Conservation (phyloP, 305 asterid species). For the Fraxinus platypoda region DNA sequence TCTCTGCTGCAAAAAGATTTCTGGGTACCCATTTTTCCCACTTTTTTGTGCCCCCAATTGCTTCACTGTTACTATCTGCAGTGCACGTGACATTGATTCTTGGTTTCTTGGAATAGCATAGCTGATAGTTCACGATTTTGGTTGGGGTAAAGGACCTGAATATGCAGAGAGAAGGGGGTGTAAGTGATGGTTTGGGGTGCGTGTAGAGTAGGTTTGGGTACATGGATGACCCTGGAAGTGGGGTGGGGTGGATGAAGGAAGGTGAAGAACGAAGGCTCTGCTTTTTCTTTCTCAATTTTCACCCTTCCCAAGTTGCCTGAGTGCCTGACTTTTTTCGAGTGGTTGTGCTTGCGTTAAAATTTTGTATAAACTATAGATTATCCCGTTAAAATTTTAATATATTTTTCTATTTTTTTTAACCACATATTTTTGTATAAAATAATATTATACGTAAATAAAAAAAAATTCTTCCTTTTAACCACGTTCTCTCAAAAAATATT, state of each 20-base stretch:
- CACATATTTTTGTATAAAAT: too few species aligned
- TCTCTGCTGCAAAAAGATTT: slow-evolving; percentile 70
- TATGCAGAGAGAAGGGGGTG: slow-evolving; percentile 21
- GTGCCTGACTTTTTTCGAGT: background rate
- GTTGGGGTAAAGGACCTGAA: slow-evolving; percentile 19
- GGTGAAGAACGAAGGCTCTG: slow-evolving; percentile 16
- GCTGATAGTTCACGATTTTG: slow-evolving; percentile 22
- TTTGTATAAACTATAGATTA: background rate
- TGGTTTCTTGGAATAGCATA: slow-evolving; percentile 27
- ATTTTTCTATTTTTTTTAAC: too few species aligned
- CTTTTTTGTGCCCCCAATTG: slow-evolving; percentile 33
- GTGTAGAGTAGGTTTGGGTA: slow-evolving; percentile 42
- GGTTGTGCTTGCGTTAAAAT: background rate
- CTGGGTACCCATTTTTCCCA: slow-evolving; percentile 91
- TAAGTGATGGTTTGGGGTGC: slow-evolving; percentile 27
- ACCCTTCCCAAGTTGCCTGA: background rate
- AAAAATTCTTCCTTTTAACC: too few species aligned
- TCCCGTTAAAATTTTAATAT: too few species aligned
- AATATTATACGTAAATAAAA: too few species aligned
- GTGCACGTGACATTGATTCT: slow-evolving; percentile 45
- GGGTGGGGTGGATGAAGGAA: slow-evolving; percentile 1
- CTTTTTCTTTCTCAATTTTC: background rate
- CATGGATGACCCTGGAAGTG: slow-evolving; percentile 34
- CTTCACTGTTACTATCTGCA: slow-evolving; percentile 29
- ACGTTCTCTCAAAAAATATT: too few species aligned